These are phyloP conservation scores for Globisporangium spiculum DNA, from an alignment of 352 stramenopile species.

Conservation along the genomic window DNA sequence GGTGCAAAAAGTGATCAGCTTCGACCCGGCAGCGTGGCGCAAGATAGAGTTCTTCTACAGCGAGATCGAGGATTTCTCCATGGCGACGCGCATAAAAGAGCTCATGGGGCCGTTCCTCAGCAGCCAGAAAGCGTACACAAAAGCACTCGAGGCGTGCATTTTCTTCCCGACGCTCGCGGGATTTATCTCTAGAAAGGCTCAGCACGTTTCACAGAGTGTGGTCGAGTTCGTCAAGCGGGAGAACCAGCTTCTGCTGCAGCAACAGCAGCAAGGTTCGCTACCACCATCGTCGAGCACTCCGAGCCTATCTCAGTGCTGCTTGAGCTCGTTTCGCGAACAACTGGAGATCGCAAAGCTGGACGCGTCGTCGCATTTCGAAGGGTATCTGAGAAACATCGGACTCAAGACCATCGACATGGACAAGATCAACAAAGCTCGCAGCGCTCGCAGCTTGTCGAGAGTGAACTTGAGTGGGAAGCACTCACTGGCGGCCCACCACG, in stretches of 20 bases:
- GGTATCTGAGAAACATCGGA: slow-evolving; percentile 16
- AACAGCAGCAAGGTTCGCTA: neutral
- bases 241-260: neutral
- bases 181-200: slow-evolving; percentile 13
- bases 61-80: slow-evolving; percentile 15
- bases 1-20: slow-evolving; percentile 15
- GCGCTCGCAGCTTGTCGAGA: slow-evolving; percentile 4
- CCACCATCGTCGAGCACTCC: neutral
- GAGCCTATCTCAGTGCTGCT: neutral
- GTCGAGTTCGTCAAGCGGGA: slow-evolving; percentile 4
- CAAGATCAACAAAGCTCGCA: slow-evolving; percentile 18
- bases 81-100: slow-evolving; percentile 9
- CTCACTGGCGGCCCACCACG: slow-evolving; percentile 14
- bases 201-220: slow-evolving; percentile 17
- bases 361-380: slow-evolving; percentile 11
- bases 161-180: slow-evolving; percentile 13
- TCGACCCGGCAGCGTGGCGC: slow-evolving; percentile 12
- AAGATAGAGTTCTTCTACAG: slow-evolving; percentile 16
- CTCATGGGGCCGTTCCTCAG: slow-evolving; percentile 11
- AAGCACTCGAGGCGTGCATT: slow-evolving; percentile 15
- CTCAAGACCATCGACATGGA: slow-evolving; percentile 20
- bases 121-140: slow-evolving; percentile 10
- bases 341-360: neutral
- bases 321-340: neutral
- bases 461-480: slow-evolving; percentile 18